Conservation (phyloP, 139 green algal genomes). For the Coelastrella sp. region DNA sequence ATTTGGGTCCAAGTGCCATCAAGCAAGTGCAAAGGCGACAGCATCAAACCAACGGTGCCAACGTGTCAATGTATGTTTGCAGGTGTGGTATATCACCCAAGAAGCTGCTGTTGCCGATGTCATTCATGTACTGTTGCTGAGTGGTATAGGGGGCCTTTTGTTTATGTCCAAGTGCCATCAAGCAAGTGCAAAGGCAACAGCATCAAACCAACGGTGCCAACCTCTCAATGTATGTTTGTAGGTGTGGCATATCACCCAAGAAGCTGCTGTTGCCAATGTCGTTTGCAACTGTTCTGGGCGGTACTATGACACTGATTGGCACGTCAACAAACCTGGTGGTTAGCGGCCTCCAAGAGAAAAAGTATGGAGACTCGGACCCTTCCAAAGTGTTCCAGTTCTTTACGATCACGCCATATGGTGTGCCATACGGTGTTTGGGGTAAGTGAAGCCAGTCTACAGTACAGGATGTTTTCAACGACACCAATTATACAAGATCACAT, state of each 20-base stretch:
- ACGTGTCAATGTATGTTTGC: neutral
- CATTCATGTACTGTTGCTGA: no score
- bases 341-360: constrained; percentile 57
- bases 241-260: constrained; percentile 42
- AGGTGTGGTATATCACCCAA: constrained; percentile 45
- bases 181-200: no score
- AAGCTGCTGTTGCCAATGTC: constrained; percentile 83
- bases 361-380: constrained; percentile 1
- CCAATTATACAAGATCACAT: no score
- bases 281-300: constrained; percentile 82
- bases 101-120: constrained; percentile 82
- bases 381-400: constrained; percentile 58
- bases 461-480: no score
- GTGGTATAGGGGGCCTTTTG: no score
- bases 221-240: neutral
- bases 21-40: no score
- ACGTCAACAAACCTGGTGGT: constrained; percentile 90
- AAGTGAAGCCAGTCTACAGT: neutral
- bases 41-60: no score
- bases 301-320: constrained; percentile 86
- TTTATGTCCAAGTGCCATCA: no score
- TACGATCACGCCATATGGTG: constrained; percentile 70
- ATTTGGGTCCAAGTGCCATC: no score
- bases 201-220: no score
- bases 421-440: constrained; percentile 54